These are phyloP conservation scores for Penicillium diatomitis DNA, from an alignment of 495 filamentous ascomycete species.

Conservation along the genomic window DNA sequence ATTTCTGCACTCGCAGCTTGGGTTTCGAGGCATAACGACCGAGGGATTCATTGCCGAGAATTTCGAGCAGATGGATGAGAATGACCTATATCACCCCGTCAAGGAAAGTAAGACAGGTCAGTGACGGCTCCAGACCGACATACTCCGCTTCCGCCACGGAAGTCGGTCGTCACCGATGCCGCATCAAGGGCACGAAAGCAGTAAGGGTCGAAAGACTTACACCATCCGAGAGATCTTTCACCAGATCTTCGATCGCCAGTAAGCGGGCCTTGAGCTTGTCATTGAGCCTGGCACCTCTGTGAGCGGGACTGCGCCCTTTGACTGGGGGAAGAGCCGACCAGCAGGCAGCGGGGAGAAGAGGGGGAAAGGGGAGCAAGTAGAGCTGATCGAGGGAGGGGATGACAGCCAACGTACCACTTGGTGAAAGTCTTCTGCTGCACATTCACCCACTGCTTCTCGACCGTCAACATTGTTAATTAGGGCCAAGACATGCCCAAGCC, in stretches of 20 bases:
- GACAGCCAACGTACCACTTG: slow-evolving; percentile 58
- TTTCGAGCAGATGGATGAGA: slow-evolving; percentile 93
- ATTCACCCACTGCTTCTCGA: slow-evolving; percentile 87
- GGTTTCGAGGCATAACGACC: slow-evolving; percentile 93
- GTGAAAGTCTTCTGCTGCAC: slow-evolving; percentile 99
- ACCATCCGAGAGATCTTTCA: slow-evolving; percentile 84
- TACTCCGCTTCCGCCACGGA: not conserved
- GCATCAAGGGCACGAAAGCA: slow-evolving; percentile 1
- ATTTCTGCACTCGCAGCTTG: slow-evolving; percentile 90
- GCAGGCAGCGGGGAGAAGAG: not conserved
- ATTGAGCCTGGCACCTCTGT: slow-evolving; percentile 62
- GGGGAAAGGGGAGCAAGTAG: not conserved
- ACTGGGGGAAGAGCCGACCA: not conserved
- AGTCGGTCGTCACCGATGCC: not conserved
- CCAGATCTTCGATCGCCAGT: slow-evolving; percentile 70
- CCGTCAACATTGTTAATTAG: slow-evolving; percentile 46
- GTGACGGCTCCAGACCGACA: not conserved
- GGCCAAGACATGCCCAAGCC: slow-evolving; percentile 36
- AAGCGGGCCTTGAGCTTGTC: slow-evolving; percentile 75
- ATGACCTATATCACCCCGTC: slow-evolving; percentile 51
- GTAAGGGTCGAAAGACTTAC: slow-evolving; percentile 42
- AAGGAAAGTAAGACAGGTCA: not conserved
- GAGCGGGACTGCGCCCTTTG: not conserved
- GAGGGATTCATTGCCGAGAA: slow-evolving; percentile 84
- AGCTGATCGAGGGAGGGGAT: not conserved